These are phyloP conservation scores for Backusella sp. DNA, from an alignment of 192 early-diverging fungal genomes.

Conservation along the genomic window DNA sequence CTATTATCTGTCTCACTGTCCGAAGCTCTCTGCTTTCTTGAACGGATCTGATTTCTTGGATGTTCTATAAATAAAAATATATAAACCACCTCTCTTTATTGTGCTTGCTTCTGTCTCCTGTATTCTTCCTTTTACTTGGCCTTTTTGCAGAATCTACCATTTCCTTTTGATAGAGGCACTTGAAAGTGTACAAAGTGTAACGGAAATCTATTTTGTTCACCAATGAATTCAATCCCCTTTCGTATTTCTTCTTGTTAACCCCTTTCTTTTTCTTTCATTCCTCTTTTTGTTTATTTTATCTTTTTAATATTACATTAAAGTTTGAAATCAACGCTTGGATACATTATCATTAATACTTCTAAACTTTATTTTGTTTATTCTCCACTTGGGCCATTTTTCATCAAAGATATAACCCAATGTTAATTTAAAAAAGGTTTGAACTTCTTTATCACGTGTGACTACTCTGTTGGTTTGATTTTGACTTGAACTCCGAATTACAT, in stretches of 20 bases:
- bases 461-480: not conserved
- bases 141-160: not conserved
- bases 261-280: not conserved
- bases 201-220: not conserved
- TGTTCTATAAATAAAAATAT: not conserved
- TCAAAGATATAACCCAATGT: not conserved
- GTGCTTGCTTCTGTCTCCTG: not conserved
- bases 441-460: not conserved
- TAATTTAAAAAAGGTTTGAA: not conserved
- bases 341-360: not conserved
- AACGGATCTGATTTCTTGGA: not conserved
- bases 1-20: conserved; percentile 11
- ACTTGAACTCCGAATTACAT: not conserved
- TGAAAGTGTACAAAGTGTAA: not conserved
- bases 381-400: not conserved
- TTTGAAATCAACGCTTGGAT: not conserved
- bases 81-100: not conserved
- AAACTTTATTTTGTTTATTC: not conserved
- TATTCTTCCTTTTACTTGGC: not conserved
- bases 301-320: not conserved
- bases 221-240: not conserved
- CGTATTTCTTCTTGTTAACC: not conserved
- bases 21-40: not conserved
- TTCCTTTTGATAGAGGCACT: not conserved
- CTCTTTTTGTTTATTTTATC: not conserved